Evolutionary conservation across 1,139 yeast species (phyloP).

Genomic region (Suhomyces bolitotheri): DNA sequence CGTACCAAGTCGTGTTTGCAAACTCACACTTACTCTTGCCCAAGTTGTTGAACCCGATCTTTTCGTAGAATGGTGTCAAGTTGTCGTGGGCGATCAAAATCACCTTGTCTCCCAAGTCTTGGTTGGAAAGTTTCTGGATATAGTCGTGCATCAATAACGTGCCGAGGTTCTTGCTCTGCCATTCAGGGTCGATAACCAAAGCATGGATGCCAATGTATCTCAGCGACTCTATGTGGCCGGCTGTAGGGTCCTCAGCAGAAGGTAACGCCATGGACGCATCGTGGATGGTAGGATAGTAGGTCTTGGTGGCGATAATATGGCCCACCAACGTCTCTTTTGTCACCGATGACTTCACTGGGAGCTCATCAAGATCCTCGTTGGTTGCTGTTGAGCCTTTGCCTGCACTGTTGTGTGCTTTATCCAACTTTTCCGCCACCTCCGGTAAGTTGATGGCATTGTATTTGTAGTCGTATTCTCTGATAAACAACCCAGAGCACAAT

Average conservation of each 20-base stretch:
- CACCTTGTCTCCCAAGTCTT: constrained; percentile 79
- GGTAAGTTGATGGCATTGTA: constrained; percentile 49
- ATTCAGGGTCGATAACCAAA: constrained; percentile 73
- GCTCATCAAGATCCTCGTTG: constrained; percentile 36
- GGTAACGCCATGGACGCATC: constrained; percentile 70
- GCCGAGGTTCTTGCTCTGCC: constrained; percentile 81
- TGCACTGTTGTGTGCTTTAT: constrained; percentile 28
- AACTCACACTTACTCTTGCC: constrained; percentile 62
- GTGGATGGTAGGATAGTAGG: constrained; percentile 51
- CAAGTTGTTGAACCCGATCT: constrained; percentile 69
- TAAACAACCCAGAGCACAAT: constrained; percentile 81
- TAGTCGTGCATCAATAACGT: constrained; percentile 83
- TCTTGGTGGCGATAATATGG: constrained; percentile 83
- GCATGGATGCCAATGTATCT: constrained; percentile 80
- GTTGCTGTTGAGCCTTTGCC: constrained; percentile 18
- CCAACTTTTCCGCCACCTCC: constrained; percentile 40
- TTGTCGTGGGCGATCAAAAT: constrained; percentile 71
- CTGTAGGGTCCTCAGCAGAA: constrained; percentile 29
- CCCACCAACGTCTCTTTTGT: constrained; percentile 73
- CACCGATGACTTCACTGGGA: constrained; percentile 55
- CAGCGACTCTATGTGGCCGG: constrained; percentile 81
- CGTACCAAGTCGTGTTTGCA: constrained; percentile 68
- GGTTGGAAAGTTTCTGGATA: constrained; percentile 84
- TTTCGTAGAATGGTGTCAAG: constrained; percentile 73
- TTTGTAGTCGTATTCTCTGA: constrained; percentile 59